Evolutionary conservation across 2,329 filamentous ascomycete species (phyloP).

Genomic region (Lithohypha guttulata): DNA sequence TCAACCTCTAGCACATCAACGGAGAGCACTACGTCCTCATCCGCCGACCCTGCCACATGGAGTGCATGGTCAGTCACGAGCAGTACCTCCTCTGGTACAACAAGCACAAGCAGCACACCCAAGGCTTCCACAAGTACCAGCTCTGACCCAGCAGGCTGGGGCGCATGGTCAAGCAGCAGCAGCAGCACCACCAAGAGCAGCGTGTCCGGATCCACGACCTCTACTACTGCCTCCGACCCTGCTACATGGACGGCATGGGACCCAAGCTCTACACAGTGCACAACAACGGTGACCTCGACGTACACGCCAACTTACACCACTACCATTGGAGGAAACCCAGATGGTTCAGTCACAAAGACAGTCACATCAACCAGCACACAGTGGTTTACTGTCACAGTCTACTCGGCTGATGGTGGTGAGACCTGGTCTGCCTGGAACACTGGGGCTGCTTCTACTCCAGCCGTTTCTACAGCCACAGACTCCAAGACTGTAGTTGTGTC

Average conservation of each 20-base stretch:
- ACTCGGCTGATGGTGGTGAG: background rate
- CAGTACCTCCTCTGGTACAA: slow-evolving; percentile 45
- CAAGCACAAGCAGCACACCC: slow-evolving; percentile 20
- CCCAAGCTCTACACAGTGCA: too few relatives aligned
- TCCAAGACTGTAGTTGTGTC: slow-evolving; percentile 2
- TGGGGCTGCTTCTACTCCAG: background rate
- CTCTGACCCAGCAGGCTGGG: slow-evolving; percentile 12
- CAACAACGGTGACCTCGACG: too few relatives aligned
- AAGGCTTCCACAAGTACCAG: background rate
- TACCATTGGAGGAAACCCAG: too few relatives aligned
- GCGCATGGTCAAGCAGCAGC: slow-evolving; percentile 11
- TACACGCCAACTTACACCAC: too few relatives aligned
- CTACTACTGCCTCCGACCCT: slow-evolving; percentile 5
- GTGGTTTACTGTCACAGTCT: slow-evolving; percentile 6
- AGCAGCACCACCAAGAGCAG: slow-evolving; percentile 3
- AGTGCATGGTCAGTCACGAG: slow-evolving; percentile 56
- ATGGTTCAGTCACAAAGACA: too few relatives aligned
- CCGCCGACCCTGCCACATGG: slow-evolving; percentile 56
- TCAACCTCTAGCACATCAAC: too few relatives aligned
- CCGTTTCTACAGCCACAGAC: slow-evolving; percentile 1
- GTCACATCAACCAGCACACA: slow-evolving; percentile 8
- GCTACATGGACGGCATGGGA: slow-evolving; percentile 1
- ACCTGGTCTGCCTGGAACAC: slow-evolving; percentile 5
- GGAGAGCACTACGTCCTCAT: too few relatives aligned
- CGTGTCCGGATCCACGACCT: slow-evolving; percentile 14